Base-by-base conservation (phyloP, 495 filamentous ascomycete genomes). In the Trichoderma reesei region DNA sequence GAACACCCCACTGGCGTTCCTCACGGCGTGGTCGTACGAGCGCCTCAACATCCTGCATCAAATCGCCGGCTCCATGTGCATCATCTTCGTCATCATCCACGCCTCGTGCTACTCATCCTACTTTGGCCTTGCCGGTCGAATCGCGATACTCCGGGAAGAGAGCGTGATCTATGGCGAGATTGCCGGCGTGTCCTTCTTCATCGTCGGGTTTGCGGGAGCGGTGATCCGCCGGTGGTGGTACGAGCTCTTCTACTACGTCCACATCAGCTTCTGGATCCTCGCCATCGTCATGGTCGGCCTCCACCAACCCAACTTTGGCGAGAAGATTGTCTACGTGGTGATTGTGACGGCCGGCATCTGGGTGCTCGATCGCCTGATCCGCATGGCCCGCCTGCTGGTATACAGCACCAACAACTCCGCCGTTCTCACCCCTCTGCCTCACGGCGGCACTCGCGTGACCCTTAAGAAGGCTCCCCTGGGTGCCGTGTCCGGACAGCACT, bases 21-120 rank as follows among this genome's bases (percentile, higher is more conserved):
- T 87, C 14, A 87, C 85, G 0, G 84, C 85, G 11, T 79, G 78
- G 63, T 86, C 85, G 0, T 88, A 88, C 69, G 84, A 87, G 71
- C 78, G 79, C 6, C 76, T 88, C 48, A 88, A 87, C 66, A 82
- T 87, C 20, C 78, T 87, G 63, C 84, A 88, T 68, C 79, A 64
- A 34, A 41, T 64, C 10, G 44, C 63, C 63, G 63, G 63, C 46
- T 59, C 13, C 63, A 64, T 51, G 46, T 34, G 38, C 63, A 56
- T 59, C 63, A 68, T 3, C 41, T 70, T 37, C 72, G 66, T 60
- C 36, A 68, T 80, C 41, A 38, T 79, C 6, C 80, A 81, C 61
- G 71, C 39, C 1, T 64, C 68, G 9, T 63, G 74, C 13, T 80
- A 74, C 61, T 39, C 73, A 10, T 63, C 64, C 14, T 72, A 71